phyloP scores from a whole-genome alignment of 495 filamentous ascomycete genomes.

The Hypoxylon intermedium region DNA sequence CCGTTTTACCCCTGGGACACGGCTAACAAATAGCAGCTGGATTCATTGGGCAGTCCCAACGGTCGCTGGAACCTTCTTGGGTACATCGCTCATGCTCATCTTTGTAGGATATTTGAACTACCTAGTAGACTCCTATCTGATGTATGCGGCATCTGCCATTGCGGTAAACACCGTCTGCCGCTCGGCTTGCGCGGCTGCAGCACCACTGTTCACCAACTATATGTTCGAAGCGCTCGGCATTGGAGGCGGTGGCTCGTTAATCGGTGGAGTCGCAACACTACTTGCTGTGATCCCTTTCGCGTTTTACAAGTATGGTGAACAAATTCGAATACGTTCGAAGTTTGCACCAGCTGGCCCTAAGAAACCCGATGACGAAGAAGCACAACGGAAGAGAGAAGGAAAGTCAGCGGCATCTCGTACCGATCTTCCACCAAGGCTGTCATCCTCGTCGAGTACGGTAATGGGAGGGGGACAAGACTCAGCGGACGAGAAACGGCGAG shows the following conservation, averaged over 20 bases:
- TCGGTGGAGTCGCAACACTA: conserved; percentile 53
- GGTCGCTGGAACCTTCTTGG: conserved; percentile 49
- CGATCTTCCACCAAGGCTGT: conserved; percentile 8
- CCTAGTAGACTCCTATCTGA: conserved; percentile 72
- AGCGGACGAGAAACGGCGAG: conserved; percentile 5
- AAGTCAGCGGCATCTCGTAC: conserved; percentile 1
- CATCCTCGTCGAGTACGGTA: conserved; percentile 19
- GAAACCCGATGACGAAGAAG: conserved; percentile 27
- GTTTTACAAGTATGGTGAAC: conserved; percentile 59
- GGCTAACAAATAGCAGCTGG: conserved; percentile 24
- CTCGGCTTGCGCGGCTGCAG: conserved; percentile 64
- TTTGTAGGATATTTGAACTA: conserved; percentile 68
- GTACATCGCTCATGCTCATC: conserved; percentile 46
- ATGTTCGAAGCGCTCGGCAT: conserved; percentile 62
- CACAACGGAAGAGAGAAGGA: conserved; percentile 13
- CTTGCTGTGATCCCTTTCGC: conserved; percentile 58
- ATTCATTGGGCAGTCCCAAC: conserved; percentile 60
- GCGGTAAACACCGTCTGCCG: conserved; percentile 67
- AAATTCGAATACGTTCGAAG: conserved; percentile 48
- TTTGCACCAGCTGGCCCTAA: conserved; percentile 47
- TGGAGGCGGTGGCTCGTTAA: conserved; percentile 57
- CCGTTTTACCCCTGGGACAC: not conserved
- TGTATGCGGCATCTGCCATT: conserved; percentile 71
- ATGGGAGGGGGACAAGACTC: conserved; percentile 2
- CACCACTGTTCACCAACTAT: conserved; percentile 70